Conservation (phyloP, 169 alveolate species). For the Cyclospora cayetanensis region DNA sequence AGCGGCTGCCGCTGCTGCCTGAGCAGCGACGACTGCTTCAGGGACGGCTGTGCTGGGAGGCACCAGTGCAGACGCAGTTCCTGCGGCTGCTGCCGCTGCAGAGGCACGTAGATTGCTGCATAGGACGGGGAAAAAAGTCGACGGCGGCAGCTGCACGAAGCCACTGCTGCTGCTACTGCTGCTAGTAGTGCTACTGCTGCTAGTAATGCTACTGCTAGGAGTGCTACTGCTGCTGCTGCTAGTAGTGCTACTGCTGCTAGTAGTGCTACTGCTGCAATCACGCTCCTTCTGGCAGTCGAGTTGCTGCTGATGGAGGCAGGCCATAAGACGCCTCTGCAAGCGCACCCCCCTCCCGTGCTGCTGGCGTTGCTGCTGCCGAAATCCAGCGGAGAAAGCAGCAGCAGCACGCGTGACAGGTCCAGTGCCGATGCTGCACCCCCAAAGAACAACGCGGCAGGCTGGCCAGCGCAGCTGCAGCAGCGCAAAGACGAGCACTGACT, state of each 20-base stretch:
- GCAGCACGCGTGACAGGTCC: conserved; percentile 82
- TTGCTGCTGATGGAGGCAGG: not conserved
- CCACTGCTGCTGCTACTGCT: too few species aligned
- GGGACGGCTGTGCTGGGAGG: not conserved
- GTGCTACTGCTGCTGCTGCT: too few species aligned
- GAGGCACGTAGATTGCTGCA: not conserved
- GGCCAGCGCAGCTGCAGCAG: conserved; percentile 76
- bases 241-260: not conserved
- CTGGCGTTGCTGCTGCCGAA: conserved; percentile 1
- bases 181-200: not conserved
- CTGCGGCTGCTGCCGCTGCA: conserved; percentile 21
- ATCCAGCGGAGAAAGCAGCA: not conserved
- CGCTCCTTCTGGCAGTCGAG: too few species aligned
- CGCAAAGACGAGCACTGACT: conserved; percentile 66
- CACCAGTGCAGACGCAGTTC: not conserved
- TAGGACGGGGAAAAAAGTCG: not conserved
- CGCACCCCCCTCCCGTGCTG: not conserved
- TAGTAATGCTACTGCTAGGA: not conserved
- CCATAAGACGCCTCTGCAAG: not conserved
- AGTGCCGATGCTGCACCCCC: conserved; percentile 81
- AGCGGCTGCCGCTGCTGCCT: conserved; percentile 1
- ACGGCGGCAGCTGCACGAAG: not conserved
- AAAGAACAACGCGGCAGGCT: conserved; percentile 71
- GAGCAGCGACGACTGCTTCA: conserved; percentile 1
- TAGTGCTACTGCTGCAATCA: not conserved